These are phyloP conservation scores for Lepidium didymum DNA, from an alignment of 345 rosid species.

Conservation along the genomic window DNA sequence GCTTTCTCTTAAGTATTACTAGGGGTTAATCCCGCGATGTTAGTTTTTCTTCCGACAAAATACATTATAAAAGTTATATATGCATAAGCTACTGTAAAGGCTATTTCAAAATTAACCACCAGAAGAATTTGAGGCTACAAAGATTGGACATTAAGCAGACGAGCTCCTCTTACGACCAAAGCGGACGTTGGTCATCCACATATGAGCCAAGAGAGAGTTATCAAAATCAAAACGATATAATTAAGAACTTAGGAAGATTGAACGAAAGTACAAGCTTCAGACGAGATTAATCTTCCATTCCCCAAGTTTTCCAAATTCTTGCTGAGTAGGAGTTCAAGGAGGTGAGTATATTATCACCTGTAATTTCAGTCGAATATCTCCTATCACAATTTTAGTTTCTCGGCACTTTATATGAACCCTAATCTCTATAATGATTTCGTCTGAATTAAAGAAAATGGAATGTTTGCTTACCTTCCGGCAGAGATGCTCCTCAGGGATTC, in stretches of 20 bases:
- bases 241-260: background rate
- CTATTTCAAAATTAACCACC: background rate
- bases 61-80: no score
- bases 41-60: no score
- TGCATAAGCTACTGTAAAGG: background rate
- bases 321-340: slow-evolving; percentile 87
- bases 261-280: slow-evolving; percentile 23
- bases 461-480: slow-evolving; percentile 42
- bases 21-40: no score
- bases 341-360: slow-evolving; percentile 92
- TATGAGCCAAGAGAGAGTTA: background rate
- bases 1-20: no score
- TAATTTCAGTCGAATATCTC: background rate
- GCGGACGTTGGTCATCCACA: background rate
- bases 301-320: slow-evolving; percentile 94
- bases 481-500: slow-evolving; percentile 86
- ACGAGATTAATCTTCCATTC: slow-evolving; percentile 88
- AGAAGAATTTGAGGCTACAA: background rate
- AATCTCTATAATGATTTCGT: background rate
- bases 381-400: background rate
- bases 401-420: background rate
- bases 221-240: background rate
- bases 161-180: background rate
- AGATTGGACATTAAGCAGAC: background rate
- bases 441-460: background rate